Percentiles rank a stretch among this genome's conserved stretches.
Evolutionary conservation across 2,329 filamentous ascomycete species (phyloP).

Genomic region (Capronia americana): DNA sequence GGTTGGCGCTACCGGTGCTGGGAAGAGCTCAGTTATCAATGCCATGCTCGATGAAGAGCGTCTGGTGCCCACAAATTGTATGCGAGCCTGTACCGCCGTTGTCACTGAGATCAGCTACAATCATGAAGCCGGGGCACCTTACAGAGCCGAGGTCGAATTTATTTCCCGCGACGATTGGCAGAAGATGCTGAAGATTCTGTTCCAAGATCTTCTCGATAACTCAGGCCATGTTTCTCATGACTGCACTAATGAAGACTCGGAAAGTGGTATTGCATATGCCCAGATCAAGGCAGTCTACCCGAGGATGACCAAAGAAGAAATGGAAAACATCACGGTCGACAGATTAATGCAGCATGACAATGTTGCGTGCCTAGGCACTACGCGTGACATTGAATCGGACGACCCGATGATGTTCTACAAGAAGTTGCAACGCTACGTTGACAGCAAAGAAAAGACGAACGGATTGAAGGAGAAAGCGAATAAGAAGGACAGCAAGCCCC

Average conservation of each 20-base stretch:
- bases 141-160: constrained; percentile 65
- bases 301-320: constrained; percentile 50
- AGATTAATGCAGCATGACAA: constrained; percentile 51
- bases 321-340: constrained; percentile 47
- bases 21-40: constrained; percentile 69
- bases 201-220: constrained; percentile 55
- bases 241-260: constrained; percentile 51
- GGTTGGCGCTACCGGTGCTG: constrained; percentile 66
- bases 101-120: constrained; percentile 68
- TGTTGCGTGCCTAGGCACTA: constrained; percentile 57
- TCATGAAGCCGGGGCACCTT: constrained; percentile 50
- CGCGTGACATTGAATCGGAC: constrained; percentile 48
- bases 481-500: constrained; percentile 39
- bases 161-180: constrained; percentile 60
- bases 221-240: constrained; percentile 50
- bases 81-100: constrained; percentile 67
- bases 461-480: constrained; percentile 45
- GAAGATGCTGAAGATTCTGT: constrained; percentile 58
- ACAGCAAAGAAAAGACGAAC: constrained; percentile 60
- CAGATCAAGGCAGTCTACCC: constrained; percentile 52
- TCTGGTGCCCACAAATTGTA: constrained; percentile 63
- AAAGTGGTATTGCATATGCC: constrained; percentile 51
- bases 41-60: constrained; percentile 67
- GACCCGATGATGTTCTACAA: constrained; percentile 53
- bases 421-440: constrained; percentile 58